Conservation (phyloP, 2,329 filamentous ascomycete genomes). For the Penicillium paneum region DNA sequence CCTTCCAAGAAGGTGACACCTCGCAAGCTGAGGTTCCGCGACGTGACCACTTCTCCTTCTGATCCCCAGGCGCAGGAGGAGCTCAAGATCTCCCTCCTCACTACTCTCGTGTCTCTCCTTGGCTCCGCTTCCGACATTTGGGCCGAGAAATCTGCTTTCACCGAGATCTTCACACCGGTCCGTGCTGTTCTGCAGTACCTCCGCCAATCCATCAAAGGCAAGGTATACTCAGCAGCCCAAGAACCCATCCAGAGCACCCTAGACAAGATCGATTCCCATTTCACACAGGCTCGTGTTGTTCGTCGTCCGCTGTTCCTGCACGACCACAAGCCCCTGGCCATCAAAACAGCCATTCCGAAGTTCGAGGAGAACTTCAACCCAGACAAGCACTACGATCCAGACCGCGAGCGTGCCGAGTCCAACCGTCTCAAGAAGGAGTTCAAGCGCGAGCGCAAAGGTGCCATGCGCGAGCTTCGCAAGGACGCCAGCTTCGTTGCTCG, state of each 20-base stretch:
- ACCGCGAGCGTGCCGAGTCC: constrained; percentile 81
- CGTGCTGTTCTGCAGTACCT: constrained; percentile 61
- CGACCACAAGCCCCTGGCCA: constrained; percentile 80
- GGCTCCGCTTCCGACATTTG: constrained; percentile 69
- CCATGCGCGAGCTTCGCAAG: constrained; percentile 89
- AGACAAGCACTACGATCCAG: constrained; percentile 93
- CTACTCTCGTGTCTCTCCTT: constrained; percentile 64
- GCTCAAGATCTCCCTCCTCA: constrained; percentile 59
- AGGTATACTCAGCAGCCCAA: constrained; percentile 45
- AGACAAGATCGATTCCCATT: constrained; percentile 38
- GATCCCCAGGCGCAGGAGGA: constrained; percentile 33
- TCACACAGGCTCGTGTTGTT: constrained; percentile 60
- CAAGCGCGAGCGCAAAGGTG: constrained; percentile 93
- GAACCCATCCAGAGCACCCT: constrained; percentile 31
- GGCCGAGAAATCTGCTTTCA: constrained; percentile 69
- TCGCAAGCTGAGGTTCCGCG: constrained; percentile 58
- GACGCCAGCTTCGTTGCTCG: constrained; percentile 91
- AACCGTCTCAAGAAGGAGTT: constrained; percentile 84
- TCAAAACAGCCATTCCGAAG: constrained; percentile 84
- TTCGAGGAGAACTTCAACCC: constrained; percentile 96
- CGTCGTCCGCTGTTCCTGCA: constrained; percentile 84
- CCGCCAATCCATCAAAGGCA: constrained; percentile 51
- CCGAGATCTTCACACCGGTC: constrained; percentile 71
- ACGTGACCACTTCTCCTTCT: constrained; percentile 44
- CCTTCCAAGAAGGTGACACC: constrained; percentile 33